phyloP scores from a whole-genome alignment of 129 eudicot species.

The Kitagawia praeruptora region DNA sequence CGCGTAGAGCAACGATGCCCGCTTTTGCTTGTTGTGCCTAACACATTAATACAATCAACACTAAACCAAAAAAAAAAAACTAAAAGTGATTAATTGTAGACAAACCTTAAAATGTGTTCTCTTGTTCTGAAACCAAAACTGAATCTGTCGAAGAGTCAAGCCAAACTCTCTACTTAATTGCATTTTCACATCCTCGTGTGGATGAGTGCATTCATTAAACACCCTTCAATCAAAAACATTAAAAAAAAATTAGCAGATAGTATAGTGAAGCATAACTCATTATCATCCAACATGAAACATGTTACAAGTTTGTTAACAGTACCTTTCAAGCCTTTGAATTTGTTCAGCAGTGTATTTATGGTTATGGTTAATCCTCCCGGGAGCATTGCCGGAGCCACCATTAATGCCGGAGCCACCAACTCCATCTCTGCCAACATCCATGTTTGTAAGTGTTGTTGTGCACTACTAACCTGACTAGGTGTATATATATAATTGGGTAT shows the following conservation, averaged over 20 bases:
- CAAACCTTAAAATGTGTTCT: constrained; percentile 79
- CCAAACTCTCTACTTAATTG: constrained; percentile 15
- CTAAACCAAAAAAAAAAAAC: not conserved
- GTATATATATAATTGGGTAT: too few relatives aligned
- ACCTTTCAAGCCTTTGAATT: constrained; percentile 34
- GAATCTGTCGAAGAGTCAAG: too few relatives aligned
- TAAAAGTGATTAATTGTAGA: not conserved
- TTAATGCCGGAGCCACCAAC: constrained; percentile 3
- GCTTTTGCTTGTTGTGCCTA: constrained; percentile 69
- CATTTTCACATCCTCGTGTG: constrained; percentile 20
- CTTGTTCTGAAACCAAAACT: too few relatives aligned
- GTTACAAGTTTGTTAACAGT: not conserved
- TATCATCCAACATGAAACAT: not conserved
- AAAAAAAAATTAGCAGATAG: not conserved
- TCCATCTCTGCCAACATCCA: not conserved
- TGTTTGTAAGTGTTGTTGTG: too few relatives aligned
- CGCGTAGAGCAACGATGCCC: constrained; percentile 46
- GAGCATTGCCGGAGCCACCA: not conserved
- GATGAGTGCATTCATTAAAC: constrained; percentile 30
- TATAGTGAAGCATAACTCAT: not conserved
- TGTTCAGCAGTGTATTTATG: constrained; percentile 29
- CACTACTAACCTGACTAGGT: too few relatives aligned
- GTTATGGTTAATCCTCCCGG: constrained; percentile 4
- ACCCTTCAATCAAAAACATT: constrained; percentile 14
- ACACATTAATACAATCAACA: not conserved